Evolutionary conservation across 2,329 filamentous ascomycete species (phyloP).

Genomic region (Penicillium sp.): DNA sequence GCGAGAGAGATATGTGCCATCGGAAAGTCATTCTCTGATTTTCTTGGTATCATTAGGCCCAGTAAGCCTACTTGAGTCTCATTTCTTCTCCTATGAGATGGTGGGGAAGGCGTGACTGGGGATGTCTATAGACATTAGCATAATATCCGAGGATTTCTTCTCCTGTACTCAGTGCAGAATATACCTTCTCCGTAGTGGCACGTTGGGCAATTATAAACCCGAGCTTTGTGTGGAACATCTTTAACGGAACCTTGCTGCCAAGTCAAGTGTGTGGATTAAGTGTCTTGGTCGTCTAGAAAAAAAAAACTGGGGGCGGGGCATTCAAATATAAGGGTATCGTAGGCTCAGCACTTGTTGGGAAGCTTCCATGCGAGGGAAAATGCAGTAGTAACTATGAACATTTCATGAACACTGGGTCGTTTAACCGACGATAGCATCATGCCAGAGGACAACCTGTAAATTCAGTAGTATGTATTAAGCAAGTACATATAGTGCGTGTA

Average conservation of each 20-base stretch:
- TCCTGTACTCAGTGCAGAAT: background rate
- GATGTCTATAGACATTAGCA: background rate
- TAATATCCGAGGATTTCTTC: background rate
- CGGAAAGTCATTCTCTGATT: background rate
- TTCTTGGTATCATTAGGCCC: background rate
- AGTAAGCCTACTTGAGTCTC: too few species aligned
- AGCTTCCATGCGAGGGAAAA: too few species aligned
- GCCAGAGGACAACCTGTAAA: background rate
- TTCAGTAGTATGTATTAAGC: background rate
- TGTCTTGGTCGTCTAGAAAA: background rate
- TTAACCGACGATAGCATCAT: background rate
- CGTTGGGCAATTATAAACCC: conserved; percentile 7
- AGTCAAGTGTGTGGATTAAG: background rate
- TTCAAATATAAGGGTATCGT: background rate
- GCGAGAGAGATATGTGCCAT: background rate
- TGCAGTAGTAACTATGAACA: background rate
- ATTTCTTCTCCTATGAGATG: background rate
- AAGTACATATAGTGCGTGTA: background rate
- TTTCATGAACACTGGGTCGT: background rate
- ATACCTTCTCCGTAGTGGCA: background rate
- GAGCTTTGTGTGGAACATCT: conserved; percentile 9
- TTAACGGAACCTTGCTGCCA: background rate
- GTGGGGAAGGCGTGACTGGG: background rate
- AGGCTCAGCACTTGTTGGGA: too few species aligned
- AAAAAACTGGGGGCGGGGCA: background rate